Percentiles rank a stretch among this genome's conserved stretches.
These are phyloP conservation scores for Kitagawia praeruptora DNA, from an alignment of 129 eudicot species.

Conservation along the genomic window DNA sequence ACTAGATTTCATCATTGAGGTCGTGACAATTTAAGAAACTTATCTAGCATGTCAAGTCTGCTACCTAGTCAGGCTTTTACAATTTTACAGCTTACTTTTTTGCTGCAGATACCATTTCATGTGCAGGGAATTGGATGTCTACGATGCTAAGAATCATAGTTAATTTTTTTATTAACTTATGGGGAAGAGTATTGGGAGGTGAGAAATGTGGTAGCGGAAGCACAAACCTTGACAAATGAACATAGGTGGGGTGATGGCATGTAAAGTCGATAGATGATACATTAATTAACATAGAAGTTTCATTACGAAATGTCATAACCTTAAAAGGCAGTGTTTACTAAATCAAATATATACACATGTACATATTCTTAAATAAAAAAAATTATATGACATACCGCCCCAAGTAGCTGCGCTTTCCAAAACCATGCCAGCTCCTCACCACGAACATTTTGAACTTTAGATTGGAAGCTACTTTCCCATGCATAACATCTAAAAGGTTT, in stretches of 20 bases:
- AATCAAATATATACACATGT: too few relatives aligned
- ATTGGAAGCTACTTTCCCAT: conserved; percentile 86
- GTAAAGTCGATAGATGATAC: not conserved
- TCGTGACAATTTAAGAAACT: too few relatives aligned
- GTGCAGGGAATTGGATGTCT: not conserved
- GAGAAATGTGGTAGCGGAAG: not conserved
- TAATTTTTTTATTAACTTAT: not conserved
- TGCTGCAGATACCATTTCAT: too few relatives aligned
- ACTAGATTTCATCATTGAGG: too few relatives aligned
- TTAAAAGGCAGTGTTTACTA: not conserved
- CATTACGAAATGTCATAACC: not conserved
- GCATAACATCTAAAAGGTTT: conserved; percentile 67
- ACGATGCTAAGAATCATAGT: not conserved
- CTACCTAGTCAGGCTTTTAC: too few relatives aligned
- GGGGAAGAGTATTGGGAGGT: not conserved
- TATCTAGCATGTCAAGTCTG: too few relatives aligned
- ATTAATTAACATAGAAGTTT: not conserved
- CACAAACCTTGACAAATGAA: not conserved
- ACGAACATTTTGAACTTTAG: conserved; percentile 64
- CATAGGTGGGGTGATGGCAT: not conserved
- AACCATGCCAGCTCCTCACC: conserved; percentile 82
- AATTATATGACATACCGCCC: conserved; percentile 58
- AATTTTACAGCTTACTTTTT: too few relatives aligned
- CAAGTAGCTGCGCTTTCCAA: conserved; percentile 71
- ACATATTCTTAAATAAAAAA: not conserved